phyloP scores from a whole-genome alignment of 2,329 filamentous ascomycete species.

The Lachnum nothofagi region DNA sequence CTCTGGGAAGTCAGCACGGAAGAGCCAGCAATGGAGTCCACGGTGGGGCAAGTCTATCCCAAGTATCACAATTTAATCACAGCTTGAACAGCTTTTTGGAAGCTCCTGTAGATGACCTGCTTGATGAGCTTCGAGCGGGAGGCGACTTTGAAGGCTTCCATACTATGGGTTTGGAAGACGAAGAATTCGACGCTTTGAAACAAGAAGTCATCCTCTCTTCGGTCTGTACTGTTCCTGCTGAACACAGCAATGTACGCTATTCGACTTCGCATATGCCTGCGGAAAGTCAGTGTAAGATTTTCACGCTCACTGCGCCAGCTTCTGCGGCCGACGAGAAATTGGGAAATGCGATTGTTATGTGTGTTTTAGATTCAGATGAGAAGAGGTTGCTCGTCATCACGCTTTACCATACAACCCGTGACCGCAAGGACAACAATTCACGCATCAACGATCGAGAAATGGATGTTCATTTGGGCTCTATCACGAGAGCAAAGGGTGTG shows the following conservation, averaged over 20 bases:
- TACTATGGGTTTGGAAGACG: conserved; percentile 67
- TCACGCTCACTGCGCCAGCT: conserved; percentile 58
- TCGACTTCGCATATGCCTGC: conserved; percentile 51
- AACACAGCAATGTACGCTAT: conserved; percentile 57
- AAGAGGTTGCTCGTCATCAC: conserved; percentile 64
- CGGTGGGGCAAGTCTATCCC: conserved; percentile 30
- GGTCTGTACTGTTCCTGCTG: conserved; percentile 61
- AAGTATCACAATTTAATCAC: conserved; percentile 34
- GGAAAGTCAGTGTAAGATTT: conserved; percentile 55
- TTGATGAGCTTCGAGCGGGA: conserved; percentile 62
- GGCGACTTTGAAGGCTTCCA: conserved; percentile 63
- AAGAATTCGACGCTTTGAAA: conserved; percentile 64
- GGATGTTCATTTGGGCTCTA: conserved; percentile 27
- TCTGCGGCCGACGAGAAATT: conserved; percentile 50
- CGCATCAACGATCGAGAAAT: conserved; percentile 30
- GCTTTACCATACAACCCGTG: conserved; percentile 43
- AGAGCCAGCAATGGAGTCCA: conserved; percentile 52
- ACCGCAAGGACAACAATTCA: conserved; percentile 10
- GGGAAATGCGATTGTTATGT: conserved; percentile 56
- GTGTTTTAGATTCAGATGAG: conserved; percentile 64
- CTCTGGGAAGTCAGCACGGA: conserved; percentile 62
- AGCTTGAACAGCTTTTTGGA: conserved; percentile 60
- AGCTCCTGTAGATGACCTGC: conserved; percentile 61
- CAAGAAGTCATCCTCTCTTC: conserved; percentile 69
- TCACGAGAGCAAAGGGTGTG: conserved; percentile 55